phyloP scores from a whole-genome alignment of 164 flowering plant genomes.

The Umbellularia californica region DNA sequence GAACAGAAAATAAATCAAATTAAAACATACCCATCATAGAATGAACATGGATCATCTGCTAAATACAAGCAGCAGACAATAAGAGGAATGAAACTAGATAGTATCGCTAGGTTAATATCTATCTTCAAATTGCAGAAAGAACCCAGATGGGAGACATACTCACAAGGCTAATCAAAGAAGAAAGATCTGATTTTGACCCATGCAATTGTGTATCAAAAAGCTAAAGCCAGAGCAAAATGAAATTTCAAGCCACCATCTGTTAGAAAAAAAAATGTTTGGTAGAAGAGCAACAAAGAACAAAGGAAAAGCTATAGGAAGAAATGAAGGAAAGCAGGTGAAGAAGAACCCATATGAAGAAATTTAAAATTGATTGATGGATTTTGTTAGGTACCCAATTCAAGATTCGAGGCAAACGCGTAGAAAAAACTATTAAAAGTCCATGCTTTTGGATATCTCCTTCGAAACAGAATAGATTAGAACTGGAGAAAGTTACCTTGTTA shows the following conservation, averaged over 20 bases:
- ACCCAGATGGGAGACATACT: conserved; percentile 15
- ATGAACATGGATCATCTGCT: conserved; percentile 19
- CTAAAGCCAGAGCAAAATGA: conserved; percentile 1
- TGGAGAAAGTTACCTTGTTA: not conserved
- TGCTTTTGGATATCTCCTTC: not conserved
- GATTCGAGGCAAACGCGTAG: not conserved
- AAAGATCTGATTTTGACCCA: conserved; percentile 11
- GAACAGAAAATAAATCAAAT: not conserved
- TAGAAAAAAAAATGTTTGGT: conserved; percentile 14
- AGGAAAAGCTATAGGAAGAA: not conserved
- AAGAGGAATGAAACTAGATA: conserved; percentile 15
- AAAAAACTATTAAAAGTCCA: not conserved
- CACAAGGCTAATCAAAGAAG: conserved; percentile 12
- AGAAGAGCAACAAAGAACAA: conserved; percentile 18
- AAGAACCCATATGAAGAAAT: not conserved
- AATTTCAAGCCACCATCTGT: conserved; percentile 7
- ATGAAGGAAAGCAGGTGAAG: not conserved
- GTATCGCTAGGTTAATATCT: not conserved
- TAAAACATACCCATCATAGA: not conserved
- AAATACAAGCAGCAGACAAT: conserved; percentile 1
- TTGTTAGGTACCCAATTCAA: not conserved
- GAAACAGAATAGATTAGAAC: not conserved
- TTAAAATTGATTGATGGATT: not conserved
- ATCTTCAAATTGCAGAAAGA: conserved; percentile 15
- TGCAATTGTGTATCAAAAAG: not conserved